Conservation (phyloP, 1,284 basidiomycete genomes). For the Ustilago cynodontis region DNA sequence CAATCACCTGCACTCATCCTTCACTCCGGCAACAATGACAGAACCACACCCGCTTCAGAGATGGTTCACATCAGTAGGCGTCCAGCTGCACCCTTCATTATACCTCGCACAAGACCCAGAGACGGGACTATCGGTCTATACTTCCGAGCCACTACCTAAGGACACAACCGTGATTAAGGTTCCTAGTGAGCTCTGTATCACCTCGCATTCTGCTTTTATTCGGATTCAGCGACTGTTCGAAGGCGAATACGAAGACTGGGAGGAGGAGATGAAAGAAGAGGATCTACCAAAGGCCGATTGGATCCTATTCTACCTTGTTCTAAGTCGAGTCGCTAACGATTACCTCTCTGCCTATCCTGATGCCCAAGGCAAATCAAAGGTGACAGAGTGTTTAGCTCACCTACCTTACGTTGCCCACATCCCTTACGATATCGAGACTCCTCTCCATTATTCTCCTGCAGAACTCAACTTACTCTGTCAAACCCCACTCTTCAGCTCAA, state of each 20-base stretch:
- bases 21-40: background rate
- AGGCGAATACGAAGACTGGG: background rate
- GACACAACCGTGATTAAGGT: constrained; percentile 37
- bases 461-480: constrained; percentile 47
- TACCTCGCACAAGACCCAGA: constrained; percentile 24
- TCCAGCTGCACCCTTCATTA: constrained; percentile 22
- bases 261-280: background rate
- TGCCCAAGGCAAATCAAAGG: background rate
- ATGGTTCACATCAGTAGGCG: constrained; percentile 31
- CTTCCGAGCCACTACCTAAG: constrained; percentile 10
- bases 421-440: constrained; percentile 42
- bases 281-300: constrained; percentile 27
- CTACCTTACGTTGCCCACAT: constrained; percentile 49
- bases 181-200: constrained; percentile 35
- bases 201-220: constrained; percentile 13
- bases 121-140: constrained; percentile 41
- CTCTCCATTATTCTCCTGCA: constrained; percentile 36
- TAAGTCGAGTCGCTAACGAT: constrained; percentile 13
- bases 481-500: constrained; percentile 50
- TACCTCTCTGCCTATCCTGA: background rate
- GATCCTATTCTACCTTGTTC: constrained; percentile 44
- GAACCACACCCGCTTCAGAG: constrained; percentile 7
- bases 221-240: constrained; percentile 1
- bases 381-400: constrained; percentile 14
- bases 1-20: background rate